phyloP scores from a whole-genome alignment of 805 yeast genomes.

The Candida odintsovae region DNA sequence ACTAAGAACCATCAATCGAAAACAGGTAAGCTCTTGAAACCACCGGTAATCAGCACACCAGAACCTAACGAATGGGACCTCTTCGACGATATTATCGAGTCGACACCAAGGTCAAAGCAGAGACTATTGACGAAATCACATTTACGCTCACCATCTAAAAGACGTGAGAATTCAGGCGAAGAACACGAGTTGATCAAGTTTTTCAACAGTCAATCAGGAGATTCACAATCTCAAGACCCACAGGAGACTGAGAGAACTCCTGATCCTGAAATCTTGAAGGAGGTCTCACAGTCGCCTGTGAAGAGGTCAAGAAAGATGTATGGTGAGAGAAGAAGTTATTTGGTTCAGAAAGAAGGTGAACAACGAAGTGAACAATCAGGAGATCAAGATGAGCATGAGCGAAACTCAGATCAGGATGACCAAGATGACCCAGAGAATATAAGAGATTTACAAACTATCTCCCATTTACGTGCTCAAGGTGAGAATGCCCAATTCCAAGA shows the following conservation, averaged over 20 bases:
- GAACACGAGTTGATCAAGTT: constrained; percentile 12
- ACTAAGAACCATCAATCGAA: constrained; percentile 3
- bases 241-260: constrained; percentile 3
- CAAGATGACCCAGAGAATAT: constrained; percentile 1
- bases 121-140: constrained; percentile 4
- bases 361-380: constrained; percentile 2
- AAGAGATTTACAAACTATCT: constrained; percentile 17
- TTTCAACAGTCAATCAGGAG: constrained; percentile 7
- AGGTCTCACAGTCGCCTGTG: constrained; percentile 3
- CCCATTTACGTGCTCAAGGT: constrained; percentile 30
- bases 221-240: constrained; percentile 1
- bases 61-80: constrained; percentile 4
- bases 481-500: constrained; percentile 27
- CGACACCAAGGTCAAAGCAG: constrained; percentile 1
- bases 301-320: constrained; percentile 20
- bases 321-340: constrained; percentile 25
- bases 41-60: background rate
- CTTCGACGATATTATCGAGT: constrained; percentile 4
- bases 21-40: background rate
- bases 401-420: constrained; percentile 12
- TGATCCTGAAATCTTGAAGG: background rate
- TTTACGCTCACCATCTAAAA: constrained; percentile 5
- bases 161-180: constrained; percentile 1
- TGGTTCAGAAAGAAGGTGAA: constrained; percentile 9
- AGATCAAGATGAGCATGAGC: background rate